Conservation (phyloP, 768 basidiomycete species). For the Tricholomella constricta region DNA sequence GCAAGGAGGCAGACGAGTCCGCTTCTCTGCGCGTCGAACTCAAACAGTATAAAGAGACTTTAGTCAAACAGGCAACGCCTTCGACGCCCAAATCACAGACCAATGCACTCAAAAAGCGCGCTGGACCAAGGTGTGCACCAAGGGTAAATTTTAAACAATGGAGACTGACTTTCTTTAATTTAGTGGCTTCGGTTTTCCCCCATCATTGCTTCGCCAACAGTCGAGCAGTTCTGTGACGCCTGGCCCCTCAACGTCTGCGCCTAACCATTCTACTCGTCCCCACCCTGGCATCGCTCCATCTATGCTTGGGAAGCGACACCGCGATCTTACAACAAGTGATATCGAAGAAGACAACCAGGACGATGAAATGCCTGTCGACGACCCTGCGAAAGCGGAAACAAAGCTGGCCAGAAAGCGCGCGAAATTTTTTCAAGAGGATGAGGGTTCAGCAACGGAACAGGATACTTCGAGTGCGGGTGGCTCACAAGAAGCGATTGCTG, state of each 20-base stretch:
- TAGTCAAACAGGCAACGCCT: slow-evolving; percentile 6
- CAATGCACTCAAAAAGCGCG: neutral
- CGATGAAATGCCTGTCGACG: slow-evolving; percentile 36
- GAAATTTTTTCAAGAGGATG: slow-evolving; percentile 31
- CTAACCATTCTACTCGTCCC: slow-evolving; percentile 15
- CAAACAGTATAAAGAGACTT: slow-evolving; percentile 20
- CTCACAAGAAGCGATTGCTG: slow-evolving; percentile 8
- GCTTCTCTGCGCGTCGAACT: slow-evolving; percentile 24
- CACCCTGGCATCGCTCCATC: slow-evolving; percentile 46
- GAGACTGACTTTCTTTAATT: neutral
- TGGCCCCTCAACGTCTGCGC: neutral
- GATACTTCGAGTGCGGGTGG: neutral
- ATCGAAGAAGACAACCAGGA: slow-evolving; percentile 44
- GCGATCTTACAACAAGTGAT: slow-evolving; percentile 51
- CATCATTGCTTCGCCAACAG: neutral
- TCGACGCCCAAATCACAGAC: slow-evolving; percentile 14
- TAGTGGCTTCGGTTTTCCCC: slow-evolving; percentile 25
- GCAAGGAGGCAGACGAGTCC: slow-evolving; percentile 22
- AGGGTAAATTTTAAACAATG: neutral
- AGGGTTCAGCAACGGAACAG: slow-evolving; percentile 5
- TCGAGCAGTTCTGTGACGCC: neutral
- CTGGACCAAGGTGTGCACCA: slow-evolving; percentile 7
- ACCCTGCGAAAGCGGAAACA: slow-evolving; percentile 37
- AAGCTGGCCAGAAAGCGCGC: slow-evolving; percentile 57
- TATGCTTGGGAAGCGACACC: slow-evolving; percentile 66